phyloP scores from a whole-genome alignment of 2,329 filamentous ascomycete genomes.

The Fusarium kyushuense region DNA sequence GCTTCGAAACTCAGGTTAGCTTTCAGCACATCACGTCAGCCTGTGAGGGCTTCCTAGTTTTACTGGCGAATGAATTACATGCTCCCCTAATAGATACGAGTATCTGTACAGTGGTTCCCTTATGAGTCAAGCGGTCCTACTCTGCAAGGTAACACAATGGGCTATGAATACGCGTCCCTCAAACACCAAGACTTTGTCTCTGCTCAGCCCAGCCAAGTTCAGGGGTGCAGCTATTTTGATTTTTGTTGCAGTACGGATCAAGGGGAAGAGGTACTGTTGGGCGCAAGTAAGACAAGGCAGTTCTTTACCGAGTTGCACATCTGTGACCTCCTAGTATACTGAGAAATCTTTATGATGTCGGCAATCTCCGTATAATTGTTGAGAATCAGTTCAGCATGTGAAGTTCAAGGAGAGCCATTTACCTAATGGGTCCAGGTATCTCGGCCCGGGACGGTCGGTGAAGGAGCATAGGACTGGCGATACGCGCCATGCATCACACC shows the following conservation, averaged over 20 bases:
- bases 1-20: slow-evolving; percentile 15
- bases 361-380: slow-evolving; percentile 29
- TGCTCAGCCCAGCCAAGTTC: slow-evolving; percentile 20
- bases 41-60: slow-evolving; percentile 24
- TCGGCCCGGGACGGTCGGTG: slow-evolving; percentile 41
- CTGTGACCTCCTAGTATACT: background rate
- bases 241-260: slow-evolving; percentile 19
- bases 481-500: slow-evolving; percentile 33
- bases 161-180: slow-evolving; percentile 27
- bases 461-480: slow-evolving; percentile 23
- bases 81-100: slow-evolving; percentile 13
- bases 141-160: slow-evolving; percentile 31
- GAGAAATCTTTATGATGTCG: slow-evolving; percentile 11
- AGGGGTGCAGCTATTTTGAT: slow-evolving; percentile 35
- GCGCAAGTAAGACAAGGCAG: slow-evolving; percentile 7
- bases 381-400: slow-evolving; percentile 20
- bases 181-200: slow-evolving; percentile 32
- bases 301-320: slow-evolving; percentile 7
- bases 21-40: slow-evolving; percentile 39
- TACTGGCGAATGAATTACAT: background rate
- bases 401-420: slow-evolving; percentile 26
- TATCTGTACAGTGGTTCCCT: slow-evolving; percentile 10
- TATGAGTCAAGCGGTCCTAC: slow-evolving; percentile 8
- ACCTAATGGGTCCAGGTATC: slow-evolving; percentile 18
- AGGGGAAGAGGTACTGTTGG: slow-evolving; percentile 26